Conservation (phyloP, 2,329 filamentous ascomycete species). For the Hypoxylon sp. region DNA sequence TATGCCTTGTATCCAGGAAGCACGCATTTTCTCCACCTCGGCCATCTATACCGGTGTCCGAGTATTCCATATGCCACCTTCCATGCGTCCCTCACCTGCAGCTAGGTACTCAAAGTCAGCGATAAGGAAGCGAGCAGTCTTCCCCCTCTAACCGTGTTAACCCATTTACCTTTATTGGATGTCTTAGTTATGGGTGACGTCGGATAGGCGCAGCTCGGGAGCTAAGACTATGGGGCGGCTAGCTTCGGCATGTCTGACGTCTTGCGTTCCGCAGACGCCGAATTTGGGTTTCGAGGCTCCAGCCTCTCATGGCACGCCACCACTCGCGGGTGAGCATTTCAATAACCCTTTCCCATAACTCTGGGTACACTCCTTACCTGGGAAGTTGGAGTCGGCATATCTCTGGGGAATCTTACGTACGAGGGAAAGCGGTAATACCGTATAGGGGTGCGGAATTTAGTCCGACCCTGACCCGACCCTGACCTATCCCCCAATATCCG, state of each 20-base stretch:
- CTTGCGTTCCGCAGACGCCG: constrained; percentile 35
- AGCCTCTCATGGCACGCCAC: constrained; percentile 9
- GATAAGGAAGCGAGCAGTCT: constrained; percentile 27
- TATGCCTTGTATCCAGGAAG: constrained; percentile 9
- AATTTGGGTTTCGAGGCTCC: constrained; percentile 30
- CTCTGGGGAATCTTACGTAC: constrained; percentile 27
- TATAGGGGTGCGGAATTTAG: constrained; percentile 48
- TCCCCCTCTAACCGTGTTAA: constrained; percentile 42
- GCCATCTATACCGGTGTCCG: constrained; percentile 35
- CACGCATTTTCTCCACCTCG: constrained; percentile 31
- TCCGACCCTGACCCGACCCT: constrained; percentile 47
- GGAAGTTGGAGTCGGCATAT: constrained; percentile 8
- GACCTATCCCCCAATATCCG: constrained; percentile 49
- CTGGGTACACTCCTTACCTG: constrained; percentile 12
- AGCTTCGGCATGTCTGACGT: constrained; percentile 48
- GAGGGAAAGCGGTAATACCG: constrained; percentile 8
- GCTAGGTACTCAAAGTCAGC: constrained; percentile 23
- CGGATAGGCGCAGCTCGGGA: constrained; percentile 39
- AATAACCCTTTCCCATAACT: constrained; percentile 23
- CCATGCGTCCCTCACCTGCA: constrained; percentile 25
- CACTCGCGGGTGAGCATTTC: constrained; percentile 15
- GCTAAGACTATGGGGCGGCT: constrained; percentile 42
- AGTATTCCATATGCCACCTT: constrained; percentile 21
- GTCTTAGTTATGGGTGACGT: constrained; percentile 46
- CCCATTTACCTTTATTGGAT: constrained; percentile 37